Conservation (phyloP, 2,329 filamentous ascomycete species). For the Aspergillus fijiensis region DNA sequence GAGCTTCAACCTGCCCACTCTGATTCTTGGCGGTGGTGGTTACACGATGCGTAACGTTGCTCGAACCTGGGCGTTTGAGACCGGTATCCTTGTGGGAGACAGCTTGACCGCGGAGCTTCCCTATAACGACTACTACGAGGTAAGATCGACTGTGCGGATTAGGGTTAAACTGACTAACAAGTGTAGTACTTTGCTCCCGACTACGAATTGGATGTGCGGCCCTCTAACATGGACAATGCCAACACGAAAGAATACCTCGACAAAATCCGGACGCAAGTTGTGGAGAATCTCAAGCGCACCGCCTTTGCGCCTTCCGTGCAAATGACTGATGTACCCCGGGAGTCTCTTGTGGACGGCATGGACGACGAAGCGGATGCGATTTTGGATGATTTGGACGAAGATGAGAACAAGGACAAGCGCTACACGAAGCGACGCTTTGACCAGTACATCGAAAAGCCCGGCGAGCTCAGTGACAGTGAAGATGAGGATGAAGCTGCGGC, state of each 20-base stretch:
- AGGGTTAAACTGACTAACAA: conserved; percentile 23
- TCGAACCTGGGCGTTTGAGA: conserved; percentile 67
- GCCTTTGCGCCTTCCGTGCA: conserved; percentile 63
- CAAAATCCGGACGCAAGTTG: conserved; percentile 65
- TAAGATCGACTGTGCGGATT: conserved; percentile 28
- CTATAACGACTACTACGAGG: conserved; percentile 93
- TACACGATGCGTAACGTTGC: conserved; percentile 68
- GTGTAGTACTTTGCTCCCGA: conserved; percentile 66
- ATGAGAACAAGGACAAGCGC: conserved; percentile 80
- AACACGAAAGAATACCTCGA: conserved; percentile 68
- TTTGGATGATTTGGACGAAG: conserved; percentile 72
- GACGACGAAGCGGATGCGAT: conserved; percentile 66
- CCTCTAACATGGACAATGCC: conserved; percentile 71
- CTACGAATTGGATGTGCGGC: conserved; percentile 67
- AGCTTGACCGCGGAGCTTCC: conserved; percentile 80
- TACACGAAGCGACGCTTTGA: conserved; percentile 82
- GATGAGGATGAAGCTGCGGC: conserved; percentile 73
- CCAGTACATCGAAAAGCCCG: conserved; percentile 70
- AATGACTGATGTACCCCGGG: conserved; percentile 62
- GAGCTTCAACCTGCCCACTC: conserved; percentile 63
- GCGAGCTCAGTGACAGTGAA: conserved; percentile 83
- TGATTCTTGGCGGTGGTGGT: conserved; percentile 66
- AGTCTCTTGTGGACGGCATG: conserved; percentile 54
- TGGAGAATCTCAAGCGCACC: conserved; percentile 66
- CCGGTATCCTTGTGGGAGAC: conserved; percentile 77